Percentiles rank a stretch among this genome's conserved stretches.
Conservation (phyloP, 805 yeast species). For the Suhomyces sp. region DNA sequence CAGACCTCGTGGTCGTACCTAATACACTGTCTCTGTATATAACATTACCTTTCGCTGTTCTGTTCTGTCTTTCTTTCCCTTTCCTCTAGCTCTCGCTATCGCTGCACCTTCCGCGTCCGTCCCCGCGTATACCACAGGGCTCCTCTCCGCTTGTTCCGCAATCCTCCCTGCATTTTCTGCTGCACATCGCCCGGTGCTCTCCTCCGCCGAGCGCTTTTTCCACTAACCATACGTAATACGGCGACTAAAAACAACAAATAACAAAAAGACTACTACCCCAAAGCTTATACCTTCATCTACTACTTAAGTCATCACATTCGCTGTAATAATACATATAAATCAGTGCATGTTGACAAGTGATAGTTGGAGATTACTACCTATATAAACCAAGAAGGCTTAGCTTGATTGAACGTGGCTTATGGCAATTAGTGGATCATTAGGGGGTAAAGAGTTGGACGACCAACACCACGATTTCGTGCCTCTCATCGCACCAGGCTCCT, state of each 20-base stretch:
- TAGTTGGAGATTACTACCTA: background rate
- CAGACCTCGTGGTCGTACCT: background rate
- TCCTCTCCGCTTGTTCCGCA: background rate
- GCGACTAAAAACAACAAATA: background rate
- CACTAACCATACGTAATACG: background rate
- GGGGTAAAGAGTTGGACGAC: background rate
- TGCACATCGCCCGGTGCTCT: background rate
- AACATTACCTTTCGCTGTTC: background rate
- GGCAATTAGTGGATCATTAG: background rate
- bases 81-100: background rate
- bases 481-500: background rate
- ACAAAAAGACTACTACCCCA: background rate
- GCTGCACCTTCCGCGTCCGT: background rate
- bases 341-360: background rate
- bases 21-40: too few relatives aligned
- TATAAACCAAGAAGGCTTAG: background rate
- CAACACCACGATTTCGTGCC: background rate
- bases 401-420: background rate
- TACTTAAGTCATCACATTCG: background rate
- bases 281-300: background rate
- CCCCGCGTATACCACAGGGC: background rate
- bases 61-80: too few relatives aligned
- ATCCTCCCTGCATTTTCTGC: background rate
- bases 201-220: background rate
- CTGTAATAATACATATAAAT: background rate